Evolutionary conservation across 192 early-diverging fungal species (phyloP), one percentile per base, ranked within the genome.

Genomic region (Mortierella antarctica): DNA sequence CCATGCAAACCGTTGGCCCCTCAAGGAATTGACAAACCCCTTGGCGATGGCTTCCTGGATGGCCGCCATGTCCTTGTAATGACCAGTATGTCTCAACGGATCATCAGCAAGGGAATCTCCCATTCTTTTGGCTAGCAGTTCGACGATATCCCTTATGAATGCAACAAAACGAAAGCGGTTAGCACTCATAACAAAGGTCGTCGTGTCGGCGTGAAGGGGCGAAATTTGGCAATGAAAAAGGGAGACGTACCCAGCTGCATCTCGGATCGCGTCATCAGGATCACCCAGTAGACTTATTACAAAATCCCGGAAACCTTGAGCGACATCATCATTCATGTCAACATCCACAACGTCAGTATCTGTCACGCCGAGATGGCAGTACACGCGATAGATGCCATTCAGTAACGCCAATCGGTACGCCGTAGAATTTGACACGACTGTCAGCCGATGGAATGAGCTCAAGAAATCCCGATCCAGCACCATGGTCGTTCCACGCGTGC

Each of bases 241-340:
- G 14, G 8, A 64, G 7, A 13, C 45, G 57, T 72, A 80, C 77
- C 67, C 70, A 2, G 77, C 70, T 5, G 59, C 58, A 17, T 52
- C n/a, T 13, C 64, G 40, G 14, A 72, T 44, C 9, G 42, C 4
- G 4, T 60, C 42, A 31, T 45, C 52, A 15, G 40, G 14, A 46
- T 72, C 70, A 18, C 46, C 55, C n/a, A 80, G 41, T 5, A 67
- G 57, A 0, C 10, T 15, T 15, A 80, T 54, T 12, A 80, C 15
- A 44, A 70, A 72, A 48, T 55, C 58, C 8, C 69, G 70, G 42
- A 80, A 72, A 18, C 62, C 70, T n/a, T 63, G 23, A 10, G 63
- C 21, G 31, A 31, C 31, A 31, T 31, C 31, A 31, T 31, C 31
- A 23, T 47, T 50, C 39, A 70, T 44, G 5, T 80, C 54, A 5